Percentiles rank a stretch among this genome's conserved stretches.
These are phyloP conservation scores for Hymenoscyphus occultus DNA, from an alignment of 2,329 filamentous ascomycete genomes.

Conservation along the genomic window DNA sequence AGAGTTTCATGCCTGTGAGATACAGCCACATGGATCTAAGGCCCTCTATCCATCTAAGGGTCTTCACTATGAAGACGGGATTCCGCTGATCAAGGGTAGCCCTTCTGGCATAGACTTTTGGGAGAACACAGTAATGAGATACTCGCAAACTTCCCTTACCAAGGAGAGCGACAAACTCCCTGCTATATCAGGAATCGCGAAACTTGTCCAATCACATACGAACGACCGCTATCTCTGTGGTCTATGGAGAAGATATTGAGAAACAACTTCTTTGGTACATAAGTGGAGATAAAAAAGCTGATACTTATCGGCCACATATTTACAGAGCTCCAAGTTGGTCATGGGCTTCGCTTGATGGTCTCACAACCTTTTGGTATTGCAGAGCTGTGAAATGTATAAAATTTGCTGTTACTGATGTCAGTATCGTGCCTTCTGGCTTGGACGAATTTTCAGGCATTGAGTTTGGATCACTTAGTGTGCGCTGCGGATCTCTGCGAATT, in stretches of 20 bases:
- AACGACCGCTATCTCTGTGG: background rate
- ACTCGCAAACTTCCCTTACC: background rate
- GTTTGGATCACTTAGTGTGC: background rate
- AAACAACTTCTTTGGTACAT: background rate
- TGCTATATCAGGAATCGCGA: background rate
- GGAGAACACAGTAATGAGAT: background rate
- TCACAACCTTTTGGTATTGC: background rate
- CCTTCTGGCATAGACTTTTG: background rate
- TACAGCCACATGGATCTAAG: background rate
- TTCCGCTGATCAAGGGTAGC: background rate
- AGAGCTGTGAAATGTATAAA: background rate
- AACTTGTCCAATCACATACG: background rate
- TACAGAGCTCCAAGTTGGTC: background rate
- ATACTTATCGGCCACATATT: background rate
- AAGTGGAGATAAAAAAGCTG: background rate
- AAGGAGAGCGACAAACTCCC: constrained; percentile 1
- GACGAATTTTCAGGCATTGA: background rate
- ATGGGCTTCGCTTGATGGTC: background rate
- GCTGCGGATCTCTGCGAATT: background rate
- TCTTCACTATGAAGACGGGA: no score
- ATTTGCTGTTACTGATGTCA: background rate
- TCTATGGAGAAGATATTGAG: constrained; percentile 1
- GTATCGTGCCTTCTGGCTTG: background rate
- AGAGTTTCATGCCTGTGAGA: background rate
- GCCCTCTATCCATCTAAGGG: no score